phyloP scores from a whole-genome alignment of 108 stramenopile genomes.

The Nitzschia palea region DNA sequence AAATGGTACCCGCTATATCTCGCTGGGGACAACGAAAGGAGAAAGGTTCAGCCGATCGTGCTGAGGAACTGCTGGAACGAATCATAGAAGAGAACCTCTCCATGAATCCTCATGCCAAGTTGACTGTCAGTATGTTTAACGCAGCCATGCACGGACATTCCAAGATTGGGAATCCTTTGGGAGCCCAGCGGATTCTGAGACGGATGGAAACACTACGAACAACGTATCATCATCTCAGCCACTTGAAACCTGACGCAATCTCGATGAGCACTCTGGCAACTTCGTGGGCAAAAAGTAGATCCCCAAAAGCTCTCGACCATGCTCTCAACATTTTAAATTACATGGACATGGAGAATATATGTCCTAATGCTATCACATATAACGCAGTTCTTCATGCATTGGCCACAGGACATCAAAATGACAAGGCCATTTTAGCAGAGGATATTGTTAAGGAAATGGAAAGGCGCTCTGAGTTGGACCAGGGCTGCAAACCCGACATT shows the following conservation, averaged over 20 bases:
- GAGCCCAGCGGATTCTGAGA: conserved; percentile 24
- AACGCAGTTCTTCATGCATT: conserved; percentile 57
- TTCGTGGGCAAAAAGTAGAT: conserved; percentile 41
- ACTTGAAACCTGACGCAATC: conserved; percentile 28
- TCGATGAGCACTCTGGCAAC: conserved; percentile 34
- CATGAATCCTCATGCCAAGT: conserved; percentile 22
- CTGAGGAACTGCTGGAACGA: conserved; percentile 32
- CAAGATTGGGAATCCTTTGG: conserved; percentile 31
- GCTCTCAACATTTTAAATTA: conserved; percentile 49
- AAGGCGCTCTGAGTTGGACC: conserved; percentile 25
- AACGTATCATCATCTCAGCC: conserved; percentile 1
- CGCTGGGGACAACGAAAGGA: conserved; percentile 21
- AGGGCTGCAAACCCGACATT: conserved; percentile 32
- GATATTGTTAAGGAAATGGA: conserved; percentile 52
- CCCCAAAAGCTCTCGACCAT: conserved; percentile 34
- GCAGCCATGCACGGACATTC: conserved; percentile 31
- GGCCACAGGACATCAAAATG: conserved; percentile 36
- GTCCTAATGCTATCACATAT: conserved; percentile 61
- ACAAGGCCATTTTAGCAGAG: conserved; percentile 42
- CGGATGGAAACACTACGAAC: conserved; percentile 25
- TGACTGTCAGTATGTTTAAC: conserved; percentile 26
- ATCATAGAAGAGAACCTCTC: conserved; percentile 27
- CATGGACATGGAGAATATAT: conserved; percentile 55
- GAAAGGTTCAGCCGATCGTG: conserved; percentile 11
- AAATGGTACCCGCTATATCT: conserved; percentile 27